Evolutionary conservation across 352 stramenopile species (phyloP).

Genomic region (Halophytophthora batemanensis): DNA sequence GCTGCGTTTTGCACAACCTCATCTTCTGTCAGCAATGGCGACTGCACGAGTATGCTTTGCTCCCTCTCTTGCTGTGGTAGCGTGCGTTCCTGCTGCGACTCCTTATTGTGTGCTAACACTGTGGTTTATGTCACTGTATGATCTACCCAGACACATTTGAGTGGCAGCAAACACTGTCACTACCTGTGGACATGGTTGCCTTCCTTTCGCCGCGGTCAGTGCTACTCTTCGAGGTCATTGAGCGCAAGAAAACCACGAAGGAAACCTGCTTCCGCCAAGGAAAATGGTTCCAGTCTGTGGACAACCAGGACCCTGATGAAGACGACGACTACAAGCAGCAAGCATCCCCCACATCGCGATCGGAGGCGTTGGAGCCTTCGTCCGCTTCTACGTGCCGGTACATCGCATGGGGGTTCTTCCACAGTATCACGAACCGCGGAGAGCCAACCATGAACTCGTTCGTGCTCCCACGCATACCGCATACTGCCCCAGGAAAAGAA

Average conservation of each 20-base stretch:
- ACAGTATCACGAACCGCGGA: slow-evolving; percentile 43
- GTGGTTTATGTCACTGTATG: slow-evolving; percentile 1
- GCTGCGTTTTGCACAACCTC: slow-evolving; percentile 11
- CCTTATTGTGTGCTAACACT: neutral
- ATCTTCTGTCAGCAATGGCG: slow-evolving; percentile 4
- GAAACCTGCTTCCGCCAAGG: slow-evolving; percentile 16
- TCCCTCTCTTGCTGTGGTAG: neutral
- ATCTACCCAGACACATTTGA: slow-evolving; percentile 39
- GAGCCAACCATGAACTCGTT: slow-evolving; percentile 32
- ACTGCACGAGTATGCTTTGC: slow-evolving; percentile 13
- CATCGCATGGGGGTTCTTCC: slow-evolving; percentile 67
- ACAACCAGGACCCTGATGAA: slow-evolving; percentile 26
- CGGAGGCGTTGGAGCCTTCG: slow-evolving; percentile 3
- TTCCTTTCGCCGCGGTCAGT: slow-evolving; percentile 40
- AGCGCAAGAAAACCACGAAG: slow-evolving; percentile 21
- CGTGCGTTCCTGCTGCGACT: neutral
- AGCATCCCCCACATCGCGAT: neutral
- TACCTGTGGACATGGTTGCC: slow-evolving; percentile 27
- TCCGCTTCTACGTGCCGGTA: slow-evolving; percentile 15
- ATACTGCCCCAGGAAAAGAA: neutral
- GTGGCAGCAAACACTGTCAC: slow-evolving; percentile 43
- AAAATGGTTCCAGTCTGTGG: slow-evolving; percentile 25
- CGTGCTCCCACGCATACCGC: slow-evolving; percentile 24
- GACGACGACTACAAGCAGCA: slow-evolving; percentile 3
- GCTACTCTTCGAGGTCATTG: slow-evolving; percentile 58